Conservation (phyloP, 768 basidiomycete genomes). For the Baorangia bicolor region DNA sequence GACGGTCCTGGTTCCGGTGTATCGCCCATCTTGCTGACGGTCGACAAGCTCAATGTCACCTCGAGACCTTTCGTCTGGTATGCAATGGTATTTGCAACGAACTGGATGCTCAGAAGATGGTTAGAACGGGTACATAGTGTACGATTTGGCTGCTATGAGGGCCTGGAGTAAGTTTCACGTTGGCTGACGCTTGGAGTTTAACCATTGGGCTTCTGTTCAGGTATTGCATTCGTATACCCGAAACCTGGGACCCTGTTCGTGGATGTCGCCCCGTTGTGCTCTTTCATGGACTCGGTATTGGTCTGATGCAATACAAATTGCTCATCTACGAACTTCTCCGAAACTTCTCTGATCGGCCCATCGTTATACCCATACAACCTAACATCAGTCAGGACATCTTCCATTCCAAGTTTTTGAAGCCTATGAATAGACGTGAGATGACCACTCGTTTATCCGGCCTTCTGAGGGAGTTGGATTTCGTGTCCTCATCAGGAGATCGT, state of each 20-base stretch:
- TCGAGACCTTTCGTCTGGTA: slow-evolving; percentile 73
- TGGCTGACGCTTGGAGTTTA: neutral
- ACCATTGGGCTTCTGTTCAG: slow-evolving; percentile 34
- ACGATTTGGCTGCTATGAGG: slow-evolving; percentile 50
- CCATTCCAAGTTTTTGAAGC: slow-evolving; percentile 68
- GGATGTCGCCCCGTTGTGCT: slow-evolving; percentile 76
- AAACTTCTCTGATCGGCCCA: slow-evolving; percentile 61
- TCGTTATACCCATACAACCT: slow-evolving; percentile 78
- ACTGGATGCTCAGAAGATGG: slow-evolving; percentile 45
- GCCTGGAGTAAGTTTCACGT: slow-evolving; percentile 58
- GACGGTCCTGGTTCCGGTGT: slow-evolving; percentile 55
- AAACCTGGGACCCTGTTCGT: slow-evolving; percentile 55
- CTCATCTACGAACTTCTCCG: slow-evolving; percentile 59
- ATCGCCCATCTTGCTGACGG: slow-evolving; percentile 63
- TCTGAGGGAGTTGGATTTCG: slow-evolving; percentile 66
- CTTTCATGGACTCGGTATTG: slow-evolving; percentile 87
- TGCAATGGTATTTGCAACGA: slow-evolving; percentile 46
- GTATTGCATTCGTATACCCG: slow-evolving; percentile 73
- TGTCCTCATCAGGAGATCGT: slow-evolving; percentile 27
- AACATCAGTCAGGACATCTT: slow-evolving; percentile 87
- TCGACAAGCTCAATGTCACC: slow-evolving; percentile 71
- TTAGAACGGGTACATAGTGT: slow-evolving; percentile 44
- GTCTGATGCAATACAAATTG: slow-evolving; percentile 67
- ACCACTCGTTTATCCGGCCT: slow-evolving; percentile 55
- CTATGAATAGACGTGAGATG: slow-evolving; percentile 63